Evolutionary conservation across 495 filamentous ascomycete genomes (phyloP).

Genomic region (Neurospora cerealis): DNA sequence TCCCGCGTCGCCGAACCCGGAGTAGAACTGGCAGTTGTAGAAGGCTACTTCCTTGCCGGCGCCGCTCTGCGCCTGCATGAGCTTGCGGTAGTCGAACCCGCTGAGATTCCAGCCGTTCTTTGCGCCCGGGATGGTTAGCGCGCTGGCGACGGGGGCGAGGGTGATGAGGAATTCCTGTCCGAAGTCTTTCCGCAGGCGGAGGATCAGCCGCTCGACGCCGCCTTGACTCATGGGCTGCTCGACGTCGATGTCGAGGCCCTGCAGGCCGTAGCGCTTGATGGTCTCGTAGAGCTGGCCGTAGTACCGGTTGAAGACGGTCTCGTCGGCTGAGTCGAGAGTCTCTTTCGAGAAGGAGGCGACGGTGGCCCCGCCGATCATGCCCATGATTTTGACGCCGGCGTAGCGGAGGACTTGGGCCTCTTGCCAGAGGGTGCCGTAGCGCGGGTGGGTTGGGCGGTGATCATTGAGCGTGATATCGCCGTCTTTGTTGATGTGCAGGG

Average conservation of each 20-base stretch:
- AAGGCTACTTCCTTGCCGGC: constrained; percentile 43
- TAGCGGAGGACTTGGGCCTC: constrained; percentile 50
- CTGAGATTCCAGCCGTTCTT: constrained; percentile 50
- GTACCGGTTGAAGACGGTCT: constrained; percentile 49
- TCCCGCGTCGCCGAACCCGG: constrained; percentile 60
- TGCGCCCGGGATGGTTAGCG: constrained; percentile 28
- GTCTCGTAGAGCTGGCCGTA: constrained; percentile 55
- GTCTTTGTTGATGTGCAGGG: constrained; percentile 58
- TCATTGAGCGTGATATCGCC: constrained; percentile 65
- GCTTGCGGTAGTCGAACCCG: constrained; percentile 61
- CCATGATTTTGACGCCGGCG: constrained; percentile 60
- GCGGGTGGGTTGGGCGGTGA: constrained; percentile 44
- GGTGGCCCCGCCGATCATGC: constrained; percentile 77
- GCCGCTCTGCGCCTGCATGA: constrained; percentile 34
- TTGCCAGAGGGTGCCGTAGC: constrained; percentile 53
- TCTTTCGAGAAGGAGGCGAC: constrained; percentile 47
- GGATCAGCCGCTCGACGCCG: constrained; percentile 63
- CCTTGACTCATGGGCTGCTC: constrained; percentile 64
- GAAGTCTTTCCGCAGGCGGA: constrained; percentile 61
- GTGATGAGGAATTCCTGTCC: constrained; percentile 64
- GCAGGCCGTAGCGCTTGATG: constrained; percentile 45
- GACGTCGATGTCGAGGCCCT: constrained; percentile 77
- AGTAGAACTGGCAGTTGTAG: constrained; percentile 84
- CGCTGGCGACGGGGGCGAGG: constrained; percentile 68
- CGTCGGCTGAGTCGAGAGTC: constrained; percentile 47